Evolutionary conservation across 2,329 filamentous ascomycete species (phyloP), one percentile per base, ranked within the genome.

Genomic region (Verticillium klebahnii): DNA sequence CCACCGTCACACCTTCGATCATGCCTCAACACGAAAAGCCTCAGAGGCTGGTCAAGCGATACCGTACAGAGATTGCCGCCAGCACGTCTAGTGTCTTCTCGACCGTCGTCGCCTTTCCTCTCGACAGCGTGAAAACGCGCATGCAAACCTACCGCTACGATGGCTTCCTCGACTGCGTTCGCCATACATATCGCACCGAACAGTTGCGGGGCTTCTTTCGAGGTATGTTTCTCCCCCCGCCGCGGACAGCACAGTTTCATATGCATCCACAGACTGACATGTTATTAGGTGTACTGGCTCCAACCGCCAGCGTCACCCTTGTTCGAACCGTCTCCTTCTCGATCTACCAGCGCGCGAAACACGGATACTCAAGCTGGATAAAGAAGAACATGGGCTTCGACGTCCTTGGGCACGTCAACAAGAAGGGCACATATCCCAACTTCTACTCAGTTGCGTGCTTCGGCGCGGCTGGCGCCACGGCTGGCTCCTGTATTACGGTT

Each of bases 61-160:
- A 95, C 75, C 85, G 90, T 67, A 93, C 89, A 57, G 90, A 94
- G 77, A 87, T 95, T 67, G 87, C 91, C 64, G 91, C 92, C 55
- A 90, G 88, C 75, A 82, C 87, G 45, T 90, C 89, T 72, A 93
- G 89, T 74, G 82, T 93, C 67, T 81, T 94, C 61, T 92, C 90
- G 40, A 95, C 91, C 52, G 83, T 92, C 71, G 82, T 85, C 67
- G 89, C 91, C n/a, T 96, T 94, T 72, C 92, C 92, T 25, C 85
- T 96, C 68, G 92, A 96, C 74, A 94, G 92, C 69, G 89, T 94
- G 73, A 96, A 96, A 81, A 93, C 90, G 61, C 90, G 92, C 71
- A 92, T 95, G 87, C 92, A 96, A 79, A 91, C 90, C 67, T 94
- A 95, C 76, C 87, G 89, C 66, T 93, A 90, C 77, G 82, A 84